phyloP scores from a whole-genome alignment of 371 early-diverging fungal species.

The Syncephalis fuscata region DNA sequence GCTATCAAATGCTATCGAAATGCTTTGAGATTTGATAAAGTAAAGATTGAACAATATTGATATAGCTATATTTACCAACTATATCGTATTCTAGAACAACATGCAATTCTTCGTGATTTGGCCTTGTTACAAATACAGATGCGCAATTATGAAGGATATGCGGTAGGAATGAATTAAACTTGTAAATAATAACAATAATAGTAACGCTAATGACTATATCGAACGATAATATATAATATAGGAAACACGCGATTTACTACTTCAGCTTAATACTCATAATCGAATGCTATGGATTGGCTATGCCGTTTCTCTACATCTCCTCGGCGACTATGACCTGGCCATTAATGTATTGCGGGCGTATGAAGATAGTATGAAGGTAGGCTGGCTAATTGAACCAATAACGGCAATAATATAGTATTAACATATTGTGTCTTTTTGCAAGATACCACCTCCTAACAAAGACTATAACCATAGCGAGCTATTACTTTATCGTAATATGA shows the following conservation, averaged over 20 bases:
- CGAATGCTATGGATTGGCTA: slow-evolving; percentile 73
- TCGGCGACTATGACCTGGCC: slow-evolving; percentile 55
- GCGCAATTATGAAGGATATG: slow-evolving; percentile 63
- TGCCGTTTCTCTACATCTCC: slow-evolving; percentile 71
- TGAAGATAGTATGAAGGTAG: slow-evolving; percentile 53
- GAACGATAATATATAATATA: slow-evolving; percentile 7
- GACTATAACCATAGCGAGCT: slow-evolving; percentile 66
- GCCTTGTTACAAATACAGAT: slow-evolving; percentile 76
- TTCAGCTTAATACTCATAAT: slow-evolving; percentile 47
- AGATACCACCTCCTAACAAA: slow-evolving; percentile 9
- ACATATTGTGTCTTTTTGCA: neutral
- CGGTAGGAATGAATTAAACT: no score
- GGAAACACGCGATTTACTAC: slow-evolving; percentile 50
- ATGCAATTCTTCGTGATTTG: slow-evolving; percentile 80
- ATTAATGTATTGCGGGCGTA: slow-evolving; percentile 47
- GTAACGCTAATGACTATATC: neutral
- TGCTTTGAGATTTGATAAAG: slow-evolving; percentile 79
- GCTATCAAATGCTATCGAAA: slow-evolving; percentile 82
- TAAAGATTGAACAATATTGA: slow-evolving; percentile 5
- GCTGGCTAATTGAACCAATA: neutral
- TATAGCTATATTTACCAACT: neutral
- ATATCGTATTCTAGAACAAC: slow-evolving; percentile 46
- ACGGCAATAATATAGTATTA: no score
- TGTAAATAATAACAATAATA: neutral
- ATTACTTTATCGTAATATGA: slow-evolving; percentile 49